Evolutionary conservation across 495 filamentous ascomycete genomes (phyloP).

Genomic region (Usnea hakonensis): DNA sequence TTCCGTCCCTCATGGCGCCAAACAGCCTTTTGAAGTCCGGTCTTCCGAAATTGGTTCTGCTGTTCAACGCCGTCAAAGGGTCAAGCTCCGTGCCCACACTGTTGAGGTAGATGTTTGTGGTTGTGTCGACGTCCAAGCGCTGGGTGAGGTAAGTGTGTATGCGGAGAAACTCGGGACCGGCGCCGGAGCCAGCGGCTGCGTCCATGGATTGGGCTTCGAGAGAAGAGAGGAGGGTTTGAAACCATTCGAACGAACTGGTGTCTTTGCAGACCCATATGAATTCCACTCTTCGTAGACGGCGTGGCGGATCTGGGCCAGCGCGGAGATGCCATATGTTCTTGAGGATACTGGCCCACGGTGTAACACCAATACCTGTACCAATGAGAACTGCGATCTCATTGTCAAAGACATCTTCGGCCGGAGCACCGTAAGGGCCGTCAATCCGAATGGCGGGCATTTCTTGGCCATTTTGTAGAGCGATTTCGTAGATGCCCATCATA

Average conservation of each 20-base stretch:
- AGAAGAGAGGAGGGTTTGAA: slow-evolving; percentile 84
- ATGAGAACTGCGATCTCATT: slow-evolving; percentile 97
- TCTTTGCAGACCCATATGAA: slow-evolving; percentile 99
- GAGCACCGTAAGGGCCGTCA: slow-evolving; percentile 94
- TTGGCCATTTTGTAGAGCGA: slow-evolving; percentile 88
- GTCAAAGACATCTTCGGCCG: slow-evolving; percentile 93
- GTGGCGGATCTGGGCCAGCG: slow-evolving; percentile 73
- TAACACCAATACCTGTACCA: slow-evolving; percentile 95
- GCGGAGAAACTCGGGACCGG: slow-evolving; percentile 78
- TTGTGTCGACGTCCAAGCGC: slow-evolving; percentile 79
- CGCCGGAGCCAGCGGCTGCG: slow-evolving; percentile 54
- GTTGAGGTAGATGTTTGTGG: slow-evolving; percentile 95
- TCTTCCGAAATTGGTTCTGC: slow-evolving; percentile 89
- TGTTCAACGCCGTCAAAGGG: slow-evolving; percentile 82
- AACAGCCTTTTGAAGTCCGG: slow-evolving; percentile 86
- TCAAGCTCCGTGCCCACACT: slow-evolving; percentile 79
- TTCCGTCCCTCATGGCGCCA: slow-evolving; percentile 75
- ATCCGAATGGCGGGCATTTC: slow-evolving; percentile 82
- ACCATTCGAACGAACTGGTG: slow-evolving; percentile 96
- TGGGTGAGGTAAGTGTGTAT: slow-evolving; percentile 99
- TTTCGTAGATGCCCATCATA: slow-evolving; percentile 94
- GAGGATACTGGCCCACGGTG: slow-evolving; percentile 92
- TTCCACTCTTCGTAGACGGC: slow-evolving; percentile 85
- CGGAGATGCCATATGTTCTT: slow-evolving; percentile 99
- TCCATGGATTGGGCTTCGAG: slow-evolving; percentile 80